Base-by-base conservation (phyloP, 495 filamentous ascomycete species). In the Aspergillus carlsbadensis region DNA sequence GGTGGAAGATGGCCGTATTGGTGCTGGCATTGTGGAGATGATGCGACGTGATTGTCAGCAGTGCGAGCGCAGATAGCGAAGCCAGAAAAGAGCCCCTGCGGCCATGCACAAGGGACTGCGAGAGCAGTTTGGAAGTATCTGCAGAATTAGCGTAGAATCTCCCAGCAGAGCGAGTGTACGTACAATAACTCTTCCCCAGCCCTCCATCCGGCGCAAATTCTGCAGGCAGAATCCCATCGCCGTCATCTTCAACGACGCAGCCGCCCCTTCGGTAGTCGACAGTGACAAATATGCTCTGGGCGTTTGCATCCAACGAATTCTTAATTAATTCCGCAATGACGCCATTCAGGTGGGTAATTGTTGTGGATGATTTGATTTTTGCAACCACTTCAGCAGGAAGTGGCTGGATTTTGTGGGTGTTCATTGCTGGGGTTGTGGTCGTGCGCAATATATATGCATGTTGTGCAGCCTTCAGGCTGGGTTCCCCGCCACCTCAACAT, bases 211-310 rank as follows among this genome's bases (percentile, higher is more conserved):
- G 75, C 10, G 66, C 61, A 59, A 96, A 96, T 56, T 93, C 89
- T 11, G 63, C 56, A 2, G 89, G 87, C 11, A 71, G 68, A 49
- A 98, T 95, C 0, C 94, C 94, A 47, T 79, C 44, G 1, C 94
- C 94, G 74, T 98, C 82, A 67, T 98, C 94, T 69, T 96, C 91
- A 14, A 98, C 83, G 0, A 84, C 79, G 69, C 92, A 96, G 52
- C 83, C 82, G 11, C 93, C 93, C 14, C 88, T 85, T 31, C 68
- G 63, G 57, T 90, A 90, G 69, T 98, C 89, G 14, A 96, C 78
- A 14, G 77, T 82, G 58, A 96, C 75, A 26, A 81, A 82, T 45
- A 97, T 72, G 53, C 83, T 89, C 35, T 75, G 83, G 15, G 93
- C 86, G 18, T 76, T 71, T 17, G 92, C 90, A 74, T 98, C 94